phyloP scores from a whole-genome alignment of 495 filamentous ascomycete species.

The Chaetomium cochliodes region DNA sequence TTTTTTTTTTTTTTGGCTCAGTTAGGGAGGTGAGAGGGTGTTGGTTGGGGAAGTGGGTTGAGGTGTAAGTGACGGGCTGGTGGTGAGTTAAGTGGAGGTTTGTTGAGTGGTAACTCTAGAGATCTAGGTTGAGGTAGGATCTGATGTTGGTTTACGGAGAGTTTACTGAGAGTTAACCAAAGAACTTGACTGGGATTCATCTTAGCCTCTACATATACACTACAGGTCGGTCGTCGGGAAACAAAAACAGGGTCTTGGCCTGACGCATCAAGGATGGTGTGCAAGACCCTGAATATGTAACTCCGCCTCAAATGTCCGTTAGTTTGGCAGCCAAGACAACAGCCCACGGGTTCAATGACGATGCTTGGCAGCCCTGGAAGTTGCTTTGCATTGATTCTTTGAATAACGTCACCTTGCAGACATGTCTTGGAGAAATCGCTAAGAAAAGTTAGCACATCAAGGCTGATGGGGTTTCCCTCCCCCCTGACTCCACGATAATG shows the following conservation, averaged over 20 bases:
- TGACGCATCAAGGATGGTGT: not conserved
- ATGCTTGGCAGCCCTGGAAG: conserved; percentile 3
- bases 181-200: not conserved
- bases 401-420: conserved; percentile 11
- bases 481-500: not conserved
- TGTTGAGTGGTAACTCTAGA: not conserved
- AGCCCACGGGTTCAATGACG: not conserved
- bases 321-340: not conserved
- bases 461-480: not conserved
- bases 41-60: not conserved
- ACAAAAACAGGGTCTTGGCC: not conserved
- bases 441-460: not conserved
- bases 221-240: not conserved
- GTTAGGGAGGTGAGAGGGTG: not conserved
- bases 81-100: not conserved
- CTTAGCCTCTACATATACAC: not conserved
- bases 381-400: not conserved
- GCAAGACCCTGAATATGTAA: conserved; percentile 2
- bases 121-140: not conserved
- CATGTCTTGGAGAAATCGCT: not conserved
- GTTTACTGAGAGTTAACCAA: not conserved
- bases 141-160: no score
- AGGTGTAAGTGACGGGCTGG: not conserved
- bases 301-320: not conserved
- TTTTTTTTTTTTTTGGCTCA: not conserved